phyloP scores from a whole-genome alignment of 2,329 filamentous ascomycete species.

The Ophiostoma sp. region DNA sequence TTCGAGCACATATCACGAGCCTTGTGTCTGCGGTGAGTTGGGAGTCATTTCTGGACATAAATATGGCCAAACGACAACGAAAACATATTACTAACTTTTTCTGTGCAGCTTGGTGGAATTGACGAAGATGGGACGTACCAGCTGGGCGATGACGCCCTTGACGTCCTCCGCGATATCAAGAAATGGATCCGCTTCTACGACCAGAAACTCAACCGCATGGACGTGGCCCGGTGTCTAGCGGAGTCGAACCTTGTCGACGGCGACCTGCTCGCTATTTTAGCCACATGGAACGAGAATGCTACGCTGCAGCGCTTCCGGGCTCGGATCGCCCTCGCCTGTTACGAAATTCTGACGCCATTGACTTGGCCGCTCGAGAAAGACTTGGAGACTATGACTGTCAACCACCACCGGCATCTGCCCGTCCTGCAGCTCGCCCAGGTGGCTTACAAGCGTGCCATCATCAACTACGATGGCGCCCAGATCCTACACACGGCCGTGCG shows the following conservation, averaged over 20 bases:
- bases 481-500: constrained; percentile 81
- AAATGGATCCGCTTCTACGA: constrained; percentile 95
- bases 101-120: constrained; percentile 73
- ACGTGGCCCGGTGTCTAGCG: constrained; percentile 88
- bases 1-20: constrained; percentile 89
- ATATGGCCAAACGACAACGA: not conserved
- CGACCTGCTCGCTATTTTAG: constrained; percentile 86
- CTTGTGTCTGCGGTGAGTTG: constrained; percentile 82
- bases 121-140: constrained; percentile 81
- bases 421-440: constrained; percentile 87
- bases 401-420: constrained; percentile 88
- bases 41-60: not conserved
- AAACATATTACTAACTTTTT: constrained; percentile 9
- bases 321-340: constrained; percentile 77
- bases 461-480: constrained; percentile 76
- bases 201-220: constrained; percentile 88
- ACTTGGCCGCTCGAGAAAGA: constrained; percentile 91
- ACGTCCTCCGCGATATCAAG: constrained; percentile 88
- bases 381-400: constrained; percentile 78
- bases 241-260: constrained; percentile 90
- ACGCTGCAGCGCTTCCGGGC: constrained; percentile 73
- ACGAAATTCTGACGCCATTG: constrained; percentile 87
- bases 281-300: constrained; percentile 73
- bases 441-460: constrained; percentile 82
- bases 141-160: constrained; percentile 88